Percentiles rank a stretch among this genome's conserved stretches.
Evolutionary conservation across 805 yeast genomes (phyloP).

Genomic region (Saccharomycopsis schoenii): DNA sequence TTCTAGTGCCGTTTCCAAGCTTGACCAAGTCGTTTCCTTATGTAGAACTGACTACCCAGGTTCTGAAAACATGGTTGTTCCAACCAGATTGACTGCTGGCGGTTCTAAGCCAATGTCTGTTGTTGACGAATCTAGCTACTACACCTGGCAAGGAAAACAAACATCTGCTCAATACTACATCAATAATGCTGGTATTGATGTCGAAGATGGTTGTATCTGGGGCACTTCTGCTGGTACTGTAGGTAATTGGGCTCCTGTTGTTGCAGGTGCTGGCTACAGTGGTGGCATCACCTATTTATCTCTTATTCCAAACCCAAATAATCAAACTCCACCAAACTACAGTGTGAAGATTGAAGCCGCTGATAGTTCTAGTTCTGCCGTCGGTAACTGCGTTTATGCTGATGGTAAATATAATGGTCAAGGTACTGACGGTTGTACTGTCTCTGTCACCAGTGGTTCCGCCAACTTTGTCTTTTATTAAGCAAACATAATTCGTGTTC

Average conservation of each 20-base stretch:
- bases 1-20: conserved; percentile 59
- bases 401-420: conserved; percentile 64
- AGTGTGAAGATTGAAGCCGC: conserved; percentile 71
- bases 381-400: conserved; percentile 71
- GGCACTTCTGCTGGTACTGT: conserved; percentile 66
- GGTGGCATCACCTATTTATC: conserved; percentile 73
- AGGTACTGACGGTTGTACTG: conserved; percentile 87
- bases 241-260: conserved; percentile 98
- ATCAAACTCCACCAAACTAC: conserved; percentile 55
- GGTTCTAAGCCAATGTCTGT: conserved; percentile 56
- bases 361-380: conserved; percentile 44
- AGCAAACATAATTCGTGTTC: too few species aligned
- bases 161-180: conserved; percentile 97
- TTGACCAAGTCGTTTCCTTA: conserved; percentile 63
- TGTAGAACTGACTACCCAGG: conserved; percentile 99
- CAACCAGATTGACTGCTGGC: conserved; percentile 74
- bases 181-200: conserved; percentile 88
- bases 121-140: conserved; percentile 71
- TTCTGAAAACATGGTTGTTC: conserved; percentile 95
- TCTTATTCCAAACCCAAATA: conserved; percentile 92
- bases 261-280: conserved; percentile 84
- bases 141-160: conserved; percentile 65
- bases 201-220: conserved; percentile 92
- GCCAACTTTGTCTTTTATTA: conserved; percentile 75
- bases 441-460: conserved; percentile 71